phyloP scores from a whole-genome alignment of 2,329 filamentous ascomycete species.

The Aureobasidium uvarum region DNA sequence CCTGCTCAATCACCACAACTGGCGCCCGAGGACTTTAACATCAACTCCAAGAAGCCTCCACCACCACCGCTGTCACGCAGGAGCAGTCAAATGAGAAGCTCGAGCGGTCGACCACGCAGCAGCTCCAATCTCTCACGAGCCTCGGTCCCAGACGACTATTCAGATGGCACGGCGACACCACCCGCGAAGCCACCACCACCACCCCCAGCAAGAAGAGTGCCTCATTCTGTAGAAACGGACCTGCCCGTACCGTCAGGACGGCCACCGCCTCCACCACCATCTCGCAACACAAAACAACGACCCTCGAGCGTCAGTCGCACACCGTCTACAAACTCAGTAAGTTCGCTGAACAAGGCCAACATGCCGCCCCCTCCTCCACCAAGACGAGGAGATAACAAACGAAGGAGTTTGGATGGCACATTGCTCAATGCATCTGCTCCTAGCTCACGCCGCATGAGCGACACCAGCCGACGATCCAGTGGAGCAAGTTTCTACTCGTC shows the following conservation, averaged over 20 bases:
- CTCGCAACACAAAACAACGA: slow-evolving; percentile 1
- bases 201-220: slow-evolving; percentile 3
- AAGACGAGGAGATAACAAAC: slow-evolving; percentile 23
- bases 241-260: neutral
- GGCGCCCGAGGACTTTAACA: slow-evolving; percentile 26
- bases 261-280: slow-evolving; percentile 21
- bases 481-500: slow-evolving; percentile 2
- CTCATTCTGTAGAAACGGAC: neutral
- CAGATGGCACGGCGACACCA: slow-evolving; percentile 6
- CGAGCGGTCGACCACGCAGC: slow-evolving; percentile 32
- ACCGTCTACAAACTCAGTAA: slow-evolving; percentile 9
- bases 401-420: slow-evolving; percentile 25
- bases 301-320: slow-evolving; percentile 20
- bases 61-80: slow-evolving; percentile 50
- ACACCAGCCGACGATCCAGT: slow-evolving; percentile 17
- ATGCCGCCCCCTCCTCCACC: slow-evolving; percentile 25
- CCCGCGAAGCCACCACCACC: slow-evolving; percentile 25
- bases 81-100: slow-evolving; percentile 46
- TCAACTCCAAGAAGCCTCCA: slow-evolving; percentile 45
- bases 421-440: neutral
- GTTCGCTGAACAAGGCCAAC: neutral
- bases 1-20: slow-evolving; percentile 28
- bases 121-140: slow-evolving; percentile 33
- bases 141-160: slow-evolving; percentile 16
- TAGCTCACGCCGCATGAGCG: slow-evolving; percentile 7